Conservation (phyloP, 495 filamentous ascomycete genomes). For the Penicillium soppii region DNA sequence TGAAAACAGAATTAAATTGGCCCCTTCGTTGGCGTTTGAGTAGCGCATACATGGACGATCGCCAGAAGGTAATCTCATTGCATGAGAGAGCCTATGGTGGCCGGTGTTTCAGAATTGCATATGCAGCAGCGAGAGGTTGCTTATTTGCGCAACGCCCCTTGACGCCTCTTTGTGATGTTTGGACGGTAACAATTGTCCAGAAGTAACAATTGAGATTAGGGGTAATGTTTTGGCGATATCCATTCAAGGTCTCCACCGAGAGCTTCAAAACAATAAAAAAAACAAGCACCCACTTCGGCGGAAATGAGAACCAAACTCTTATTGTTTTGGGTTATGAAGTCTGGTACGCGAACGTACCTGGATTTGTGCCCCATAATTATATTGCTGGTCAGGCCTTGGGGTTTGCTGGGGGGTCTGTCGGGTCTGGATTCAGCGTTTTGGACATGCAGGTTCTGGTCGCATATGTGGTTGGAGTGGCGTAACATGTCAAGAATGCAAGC, state of each 20-base stretch:
- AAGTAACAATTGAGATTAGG: constrained; percentile 4
- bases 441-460: constrained; percentile 2
- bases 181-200: constrained; percentile 4
- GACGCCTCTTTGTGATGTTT: not conserved
- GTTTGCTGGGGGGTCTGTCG: constrained; percentile 2
- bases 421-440: not conserved
- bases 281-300: constrained; percentile 1
- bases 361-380: no score
- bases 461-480: not conserved
- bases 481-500: not conserved
- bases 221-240: constrained; percentile 16
- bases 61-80: constrained; percentile 29
- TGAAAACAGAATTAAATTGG: constrained; percentile 15
- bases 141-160: not conserved
- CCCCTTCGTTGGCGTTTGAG: constrained; percentile 9
- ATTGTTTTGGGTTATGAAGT: constrained; percentile 14
- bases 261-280: constrained; percentile 8
- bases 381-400: no score
- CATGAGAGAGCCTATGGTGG: constrained; percentile 25
- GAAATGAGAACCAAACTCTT: constrained; percentile 10
- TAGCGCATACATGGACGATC: constrained; percentile 31
- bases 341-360: constrained; percentile 6
- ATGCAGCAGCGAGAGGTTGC: not conserved
- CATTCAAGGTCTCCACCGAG: constrained; percentile 28
- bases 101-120: constrained; percentile 28